Conservation (phyloP, 1,284 basidiomycete species). For the Papiliotrema laurentii region DNA sequence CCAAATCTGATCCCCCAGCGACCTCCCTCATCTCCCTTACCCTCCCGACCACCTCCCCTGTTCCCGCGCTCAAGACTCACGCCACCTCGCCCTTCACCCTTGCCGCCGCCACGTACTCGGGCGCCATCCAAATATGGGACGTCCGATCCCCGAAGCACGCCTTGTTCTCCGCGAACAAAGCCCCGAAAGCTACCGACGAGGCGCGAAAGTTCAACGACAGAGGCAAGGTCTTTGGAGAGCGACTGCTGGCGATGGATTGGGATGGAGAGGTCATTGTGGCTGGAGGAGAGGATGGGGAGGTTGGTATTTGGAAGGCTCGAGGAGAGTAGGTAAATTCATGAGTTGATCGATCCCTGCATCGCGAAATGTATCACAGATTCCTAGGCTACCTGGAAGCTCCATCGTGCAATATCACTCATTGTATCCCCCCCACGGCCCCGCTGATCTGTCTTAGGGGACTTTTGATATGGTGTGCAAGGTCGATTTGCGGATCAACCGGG, state of each 20-base stretch:
- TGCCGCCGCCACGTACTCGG: constrained; percentile 76
- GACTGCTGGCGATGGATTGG: constrained; percentile 68
- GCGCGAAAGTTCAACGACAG: constrained; percentile 40
- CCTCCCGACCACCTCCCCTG: constrained; percentile 61
- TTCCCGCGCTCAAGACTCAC: constrained; percentile 63
- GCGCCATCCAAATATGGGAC: constrained; percentile 81
- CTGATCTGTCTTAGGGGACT: no score
- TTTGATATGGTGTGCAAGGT: no score
- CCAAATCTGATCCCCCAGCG: constrained; percentile 18
- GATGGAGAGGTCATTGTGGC: constrained; percentile 64
- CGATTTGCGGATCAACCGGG: no score
- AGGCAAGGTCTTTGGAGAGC: constrained; percentile 56
- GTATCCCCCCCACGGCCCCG: no score
- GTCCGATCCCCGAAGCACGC: constrained; percentile 59
- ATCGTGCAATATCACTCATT: no score
- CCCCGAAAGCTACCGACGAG: constrained; percentile 16
- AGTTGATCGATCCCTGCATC: no score
- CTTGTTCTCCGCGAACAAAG: constrained; percentile 52
- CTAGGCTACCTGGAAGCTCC: no score
- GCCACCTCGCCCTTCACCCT: constrained; percentile 63
- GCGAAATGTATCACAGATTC: no score
- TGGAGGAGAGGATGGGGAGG: constrained; percentile 72
- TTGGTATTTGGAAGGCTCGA: constrained; percentile 68
- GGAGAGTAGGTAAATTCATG: no score
- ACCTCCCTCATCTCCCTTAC: constrained; percentile 52